phyloP scores from a whole-genome alignment of 495 filamentous ascomycete species.

The Viridothelium virens region DNA sequence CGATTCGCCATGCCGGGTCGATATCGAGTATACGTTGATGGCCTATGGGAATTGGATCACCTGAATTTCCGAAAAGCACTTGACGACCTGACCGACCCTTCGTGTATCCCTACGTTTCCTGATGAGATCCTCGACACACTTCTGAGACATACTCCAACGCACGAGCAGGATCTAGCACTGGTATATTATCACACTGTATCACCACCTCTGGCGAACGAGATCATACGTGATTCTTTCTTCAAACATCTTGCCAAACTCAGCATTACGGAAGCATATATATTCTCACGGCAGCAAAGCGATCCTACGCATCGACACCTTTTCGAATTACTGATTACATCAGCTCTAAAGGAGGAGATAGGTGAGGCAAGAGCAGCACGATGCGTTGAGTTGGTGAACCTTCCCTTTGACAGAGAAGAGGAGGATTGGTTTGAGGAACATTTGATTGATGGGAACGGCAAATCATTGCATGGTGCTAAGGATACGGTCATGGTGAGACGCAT shows the following conservation, averaged over 20 bases:
- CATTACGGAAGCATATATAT: slow-evolving; percentile 66
- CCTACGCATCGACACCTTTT: slow-evolving; percentile 53
- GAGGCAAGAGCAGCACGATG: slow-evolving; percentile 47
- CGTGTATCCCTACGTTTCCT: slow-evolving; percentile 67
- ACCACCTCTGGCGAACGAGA: slow-evolving; percentile 52
- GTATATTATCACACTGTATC: slow-evolving; percentile 69
- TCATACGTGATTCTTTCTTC: slow-evolving; percentile 56
- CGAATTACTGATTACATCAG: slow-evolving; percentile 56
- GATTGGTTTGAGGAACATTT: slow-evolving; percentile 62
- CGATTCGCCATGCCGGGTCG: slow-evolving; percentile 54
- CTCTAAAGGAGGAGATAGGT: slow-evolving; percentile 43
- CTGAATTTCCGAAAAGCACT: slow-evolving; percentile 59
- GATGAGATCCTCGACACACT: slow-evolving; percentile 69
- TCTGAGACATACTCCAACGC: slow-evolving; percentile 47
- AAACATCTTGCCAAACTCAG: slow-evolving; percentile 57
- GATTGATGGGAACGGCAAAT: slow-evolving; percentile 51
- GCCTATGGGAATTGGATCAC: slow-evolving; percentile 72
- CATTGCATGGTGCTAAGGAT: slow-evolving; percentile 55
- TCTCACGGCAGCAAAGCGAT: slow-evolving; percentile 57
- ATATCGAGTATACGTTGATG: slow-evolving; percentile 68
- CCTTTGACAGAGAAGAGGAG: slow-evolving; percentile 61
- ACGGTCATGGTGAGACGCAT: slow-evolving; percentile 62
- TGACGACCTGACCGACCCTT: slow-evolving; percentile 65
- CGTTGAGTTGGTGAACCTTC: slow-evolving; percentile 62
- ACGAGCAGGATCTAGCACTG: slow-evolving; percentile 56